These are phyloP conservation scores for Thielaviopsis populi DNA, from an alignment of 2,329 filamentous ascomycete genomes.

Conservation along the genomic window DNA sequence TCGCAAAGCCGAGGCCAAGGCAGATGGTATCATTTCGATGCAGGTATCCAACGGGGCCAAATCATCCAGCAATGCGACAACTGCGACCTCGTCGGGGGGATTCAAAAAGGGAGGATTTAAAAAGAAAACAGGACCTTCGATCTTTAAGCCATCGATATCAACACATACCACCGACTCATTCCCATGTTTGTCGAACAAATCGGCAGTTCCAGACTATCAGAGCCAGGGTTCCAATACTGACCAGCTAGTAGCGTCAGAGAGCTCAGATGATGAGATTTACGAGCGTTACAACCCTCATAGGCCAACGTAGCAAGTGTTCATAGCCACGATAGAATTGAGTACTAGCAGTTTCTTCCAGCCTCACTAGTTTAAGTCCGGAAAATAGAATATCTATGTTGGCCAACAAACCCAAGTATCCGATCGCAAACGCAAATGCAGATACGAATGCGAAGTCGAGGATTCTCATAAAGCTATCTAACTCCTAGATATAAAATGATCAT, in stretches of 20 bases:
- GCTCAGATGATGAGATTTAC: constrained; percentile 54
- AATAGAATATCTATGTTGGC: no score
- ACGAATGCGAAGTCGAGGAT: no score
- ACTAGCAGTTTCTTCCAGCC: no score
- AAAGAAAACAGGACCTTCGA: constrained; percentile 70
- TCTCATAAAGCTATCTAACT: no score
- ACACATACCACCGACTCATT: constrained; percentile 16
- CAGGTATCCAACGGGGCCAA: constrained; percentile 33
- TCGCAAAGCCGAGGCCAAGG: constrained; percentile 55
- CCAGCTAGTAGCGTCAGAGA: background rate
- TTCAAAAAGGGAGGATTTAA: constrained; percentile 62
- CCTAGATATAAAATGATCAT: no score
- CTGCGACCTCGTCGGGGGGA: constrained; percentile 24
- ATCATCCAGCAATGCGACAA: background rate
- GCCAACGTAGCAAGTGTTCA: constrained; percentile 29
- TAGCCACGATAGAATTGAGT: no score
- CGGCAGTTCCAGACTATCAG: background rate
- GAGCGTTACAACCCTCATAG: constrained; percentile 48
- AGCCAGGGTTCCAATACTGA: background rate
- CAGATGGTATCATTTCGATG: constrained; percentile 53
- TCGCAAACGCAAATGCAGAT: no score
- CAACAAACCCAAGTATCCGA: no score
- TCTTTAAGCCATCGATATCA: constrained; percentile 43
- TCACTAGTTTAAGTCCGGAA: no score
- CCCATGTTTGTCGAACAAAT: background rate